phyloP scores from a whole-genome alignment of 164 flowering plant genomes.

The Vitis labrusca region DNA sequence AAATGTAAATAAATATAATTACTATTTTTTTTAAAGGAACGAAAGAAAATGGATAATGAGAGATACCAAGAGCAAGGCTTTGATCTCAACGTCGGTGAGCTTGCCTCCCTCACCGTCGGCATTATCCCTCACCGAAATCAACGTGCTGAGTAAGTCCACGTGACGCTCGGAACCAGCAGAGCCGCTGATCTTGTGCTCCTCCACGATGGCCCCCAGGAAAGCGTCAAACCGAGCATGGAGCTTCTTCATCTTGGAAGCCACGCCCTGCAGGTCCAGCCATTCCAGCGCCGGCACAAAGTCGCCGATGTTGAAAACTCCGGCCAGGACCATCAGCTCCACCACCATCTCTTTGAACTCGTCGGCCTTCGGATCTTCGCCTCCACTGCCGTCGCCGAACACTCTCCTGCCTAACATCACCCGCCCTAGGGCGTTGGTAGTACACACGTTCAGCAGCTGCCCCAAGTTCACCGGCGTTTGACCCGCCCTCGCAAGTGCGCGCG shows the following conservation, averaged over 20 bases:
- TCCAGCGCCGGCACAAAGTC: conserved; percentile 82
- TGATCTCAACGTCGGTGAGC: conserved; percentile 74
- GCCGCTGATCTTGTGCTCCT: conserved; percentile 46
- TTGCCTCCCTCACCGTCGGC: conserved; percentile 48
- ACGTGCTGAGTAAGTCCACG: conserved; percentile 46
- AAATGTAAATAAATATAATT: too few species aligned
- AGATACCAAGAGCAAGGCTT: conserved; percentile 77
- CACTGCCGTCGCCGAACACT: conserved; percentile 54
- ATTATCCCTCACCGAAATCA: conserved; percentile 51
- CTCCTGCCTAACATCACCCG: conserved; percentile 72
- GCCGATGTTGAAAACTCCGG: conserved; percentile 78
- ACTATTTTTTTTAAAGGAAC: background rate
- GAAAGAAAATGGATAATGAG: background rate
- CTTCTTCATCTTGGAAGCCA: conserved; percentile 70
- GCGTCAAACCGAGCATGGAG: conserved; percentile 67
- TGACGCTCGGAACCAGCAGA: conserved; percentile 9
- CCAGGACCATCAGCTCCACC: conserved; percentile 77
- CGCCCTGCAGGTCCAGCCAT: conserved; percentile 72
- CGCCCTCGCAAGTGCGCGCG: conserved; percentile 33
- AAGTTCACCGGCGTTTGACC: conserved; percentile 29
- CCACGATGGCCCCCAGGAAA: conserved; percentile 50
- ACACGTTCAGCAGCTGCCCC: conserved; percentile 57
- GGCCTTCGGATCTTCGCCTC: conserved; percentile 40
- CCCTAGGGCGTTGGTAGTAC: conserved; percentile 75
- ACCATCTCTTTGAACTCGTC: conserved; percentile 87